Evolutionary conservation across 352 stramenopile genomes (phyloP), one percentile per base, ranked within the genome.

Genomic region (Achlya hypogyna): DNA sequence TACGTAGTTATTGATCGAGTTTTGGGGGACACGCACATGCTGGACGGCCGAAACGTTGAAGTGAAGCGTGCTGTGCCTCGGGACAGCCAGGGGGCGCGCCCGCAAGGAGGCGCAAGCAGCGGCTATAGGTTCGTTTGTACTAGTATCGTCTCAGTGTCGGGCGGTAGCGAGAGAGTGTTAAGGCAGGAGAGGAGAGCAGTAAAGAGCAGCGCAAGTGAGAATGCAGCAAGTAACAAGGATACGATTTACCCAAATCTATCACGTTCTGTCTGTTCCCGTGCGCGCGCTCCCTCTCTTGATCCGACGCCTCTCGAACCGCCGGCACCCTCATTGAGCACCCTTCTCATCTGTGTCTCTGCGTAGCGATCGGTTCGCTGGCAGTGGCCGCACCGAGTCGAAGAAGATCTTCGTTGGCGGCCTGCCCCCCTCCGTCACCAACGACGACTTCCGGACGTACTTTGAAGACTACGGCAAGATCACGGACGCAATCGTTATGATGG

Each of bases 391-490:
- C 29, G 88, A 96, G 69, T 83, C 79, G 53, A 95, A 95, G 72
- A 98, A 98, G 76, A 91, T 98, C 63, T 98, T 98, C 68, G 91
- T 97, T 8, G 91, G 91, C 29, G 91, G 91, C 23, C 72, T 98
- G 38, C 79, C 86, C 22, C 78, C 86, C 18, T 86, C 88, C 4
- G 86, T 96, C 43, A 82, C 76, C 20, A 90, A 97, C 70, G 83
- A 93, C 56, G 89, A 97, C 65, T 96, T 98, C 72, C 78, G 84
- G 43, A 72, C 82, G 63, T 97, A 98, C 76, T 98, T 98, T 63
- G 84, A 95, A 63, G 81, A 89, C 62, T 98, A 82, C 69, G 91
- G 91, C 64, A 84, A 79, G 66, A 94, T 97, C 63, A 93, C 85
- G 29, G 88, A 97, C 63, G 87, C 89, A 0, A 85, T 97, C 29